Percentiles rank a stretch among this genome's conserved stretches.
phyloP scores from a whole-genome alignment of 345 rosid genomes.

The Anacardium occidentale region DNA sequence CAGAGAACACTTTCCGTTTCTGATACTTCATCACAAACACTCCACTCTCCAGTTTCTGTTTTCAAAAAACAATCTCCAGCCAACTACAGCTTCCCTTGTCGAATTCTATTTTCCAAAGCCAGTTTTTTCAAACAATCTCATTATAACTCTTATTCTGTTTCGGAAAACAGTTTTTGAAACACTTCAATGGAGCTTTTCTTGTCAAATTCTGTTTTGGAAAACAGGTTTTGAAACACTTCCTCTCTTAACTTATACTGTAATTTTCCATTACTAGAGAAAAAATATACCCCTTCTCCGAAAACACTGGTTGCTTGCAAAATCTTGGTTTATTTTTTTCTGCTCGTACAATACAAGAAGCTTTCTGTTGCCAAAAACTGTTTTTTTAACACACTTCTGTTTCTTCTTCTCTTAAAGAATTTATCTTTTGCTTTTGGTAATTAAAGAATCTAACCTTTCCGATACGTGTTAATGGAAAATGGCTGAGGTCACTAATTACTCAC shows the following conservation, averaged over 20 bases:
- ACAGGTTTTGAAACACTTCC: background rate
- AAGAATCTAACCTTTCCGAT: conserved; percentile 27
- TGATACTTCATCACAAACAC: background rate
- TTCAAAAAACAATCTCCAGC: background rate
- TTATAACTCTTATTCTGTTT: background rate
- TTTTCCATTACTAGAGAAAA: too few species aligned
- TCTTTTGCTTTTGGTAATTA: too few species aligned
- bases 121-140: background rate
- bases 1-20: background rate
- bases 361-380: background rate
- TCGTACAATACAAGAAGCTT: background rate
- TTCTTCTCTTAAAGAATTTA: background rate
- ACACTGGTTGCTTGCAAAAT: background rate
- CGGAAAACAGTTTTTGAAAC: background rate
- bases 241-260: too few species aligned
- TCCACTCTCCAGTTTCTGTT: background rate
- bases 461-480: conserved; percentile 80
- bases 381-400: background rate
- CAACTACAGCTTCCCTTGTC: background rate
- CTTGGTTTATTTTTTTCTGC: background rate
- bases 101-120: background rate
- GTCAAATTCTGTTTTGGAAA: conserved; percentile 9
- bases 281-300: too few species aligned
- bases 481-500: conserved; percentile 53
- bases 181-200: background rate